These are phyloP conservation scores for Ilyonectria mors-panacis DNA, from an alignment of 2,329 filamentous ascomycete species.

Conservation along the genomic window DNA sequence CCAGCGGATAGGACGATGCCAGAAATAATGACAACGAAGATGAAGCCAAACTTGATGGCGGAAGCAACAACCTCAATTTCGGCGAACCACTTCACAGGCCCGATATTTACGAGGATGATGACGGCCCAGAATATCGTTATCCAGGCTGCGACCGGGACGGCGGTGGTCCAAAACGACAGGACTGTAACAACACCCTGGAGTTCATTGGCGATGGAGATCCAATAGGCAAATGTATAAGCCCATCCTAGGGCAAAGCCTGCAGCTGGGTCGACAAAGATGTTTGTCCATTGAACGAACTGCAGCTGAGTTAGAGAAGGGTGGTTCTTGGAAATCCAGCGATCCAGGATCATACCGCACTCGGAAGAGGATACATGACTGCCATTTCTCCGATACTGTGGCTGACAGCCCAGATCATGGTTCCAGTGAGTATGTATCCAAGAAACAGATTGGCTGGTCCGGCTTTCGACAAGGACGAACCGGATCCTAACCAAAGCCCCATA, in stretches of 20 bases:
- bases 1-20: slow-evolving; percentile 61
- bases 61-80: slow-evolving; percentile 62
- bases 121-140: slow-evolving; percentile 61
- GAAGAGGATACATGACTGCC: slow-evolving; percentile 62
- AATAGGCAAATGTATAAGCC: slow-evolving; percentile 62
- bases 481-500: slow-evolving; percentile 63
- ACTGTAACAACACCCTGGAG: slow-evolving; percentile 59
- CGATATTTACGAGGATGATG: slow-evolving; percentile 56
- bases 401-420: slow-evolving; percentile 63
- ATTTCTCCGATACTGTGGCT: slow-evolving; percentile 63
- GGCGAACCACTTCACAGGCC: slow-evolving; percentile 60
- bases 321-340: too few species aligned
- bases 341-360: slow-evolving; percentile 34
- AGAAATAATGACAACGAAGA: slow-evolving; percentile 63
- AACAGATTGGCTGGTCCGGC: slow-evolving; percentile 62
- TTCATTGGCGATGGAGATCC: slow-evolving; percentile 62
- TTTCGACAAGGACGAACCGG: slow-evolving; percentile 56
- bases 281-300: slow-evolving; percentile 63
- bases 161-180: slow-evolving; percentile 60
- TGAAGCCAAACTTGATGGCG: slow-evolving; percentile 63
- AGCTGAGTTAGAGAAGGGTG: slow-evolving; percentile 24
- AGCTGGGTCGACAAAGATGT: slow-evolving; percentile 60
- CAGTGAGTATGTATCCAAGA: slow-evolving; percentile 61
- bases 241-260: slow-evolving; percentile 62
- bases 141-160: slow-evolving; percentile 59